These are phyloP conservation scores for Coccomyxa sp. DNA, from an alignment of 139 green algal species.

Conservation along the genomic window DNA sequence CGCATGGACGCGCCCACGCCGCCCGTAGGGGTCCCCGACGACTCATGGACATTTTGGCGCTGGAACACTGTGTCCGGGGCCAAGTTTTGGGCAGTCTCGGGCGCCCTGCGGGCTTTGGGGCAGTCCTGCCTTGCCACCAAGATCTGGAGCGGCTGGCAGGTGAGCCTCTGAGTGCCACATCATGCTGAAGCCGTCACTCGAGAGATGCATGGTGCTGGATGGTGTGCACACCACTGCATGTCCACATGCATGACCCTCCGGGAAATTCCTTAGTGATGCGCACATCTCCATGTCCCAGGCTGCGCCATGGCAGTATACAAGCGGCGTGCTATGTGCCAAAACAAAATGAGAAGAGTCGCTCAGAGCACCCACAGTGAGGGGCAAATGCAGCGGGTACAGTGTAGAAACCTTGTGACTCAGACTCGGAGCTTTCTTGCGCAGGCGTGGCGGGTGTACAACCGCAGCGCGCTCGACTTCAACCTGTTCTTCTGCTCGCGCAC, in stretches of 20 bases:
- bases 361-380: too few species aligned
- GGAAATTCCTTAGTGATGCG: too few species aligned
- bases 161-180: not conserved
- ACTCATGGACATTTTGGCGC: not conserved
- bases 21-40: not conserved
- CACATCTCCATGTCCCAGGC: too few species aligned
- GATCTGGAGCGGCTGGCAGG: not conserved
- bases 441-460: conserved; percentile 1
- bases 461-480: conserved; percentile 1
- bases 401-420: not conserved
- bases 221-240: not conserved
- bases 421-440: not conserved
- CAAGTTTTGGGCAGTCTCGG: not conserved
- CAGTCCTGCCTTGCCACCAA: not conserved
- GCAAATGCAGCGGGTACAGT: too few species aligned
- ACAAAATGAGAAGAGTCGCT: too few species aligned
- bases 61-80: not conserved
- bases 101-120: not conserved
- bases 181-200: not conserved
- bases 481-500: not conserved
- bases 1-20: not conserved
- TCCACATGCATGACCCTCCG: too few species aligned
- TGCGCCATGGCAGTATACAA: too few species aligned
- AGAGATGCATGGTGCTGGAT: not conserved
- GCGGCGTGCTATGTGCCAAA: too few species aligned